A percentile compares a stretch with the other conserved stretches of the same genome.
These are phyloP conservation scores for Coccomyxa subellipsoidea DNA, from an alignment of 163 green algal species.

Conservation along the genomic window DNA sequence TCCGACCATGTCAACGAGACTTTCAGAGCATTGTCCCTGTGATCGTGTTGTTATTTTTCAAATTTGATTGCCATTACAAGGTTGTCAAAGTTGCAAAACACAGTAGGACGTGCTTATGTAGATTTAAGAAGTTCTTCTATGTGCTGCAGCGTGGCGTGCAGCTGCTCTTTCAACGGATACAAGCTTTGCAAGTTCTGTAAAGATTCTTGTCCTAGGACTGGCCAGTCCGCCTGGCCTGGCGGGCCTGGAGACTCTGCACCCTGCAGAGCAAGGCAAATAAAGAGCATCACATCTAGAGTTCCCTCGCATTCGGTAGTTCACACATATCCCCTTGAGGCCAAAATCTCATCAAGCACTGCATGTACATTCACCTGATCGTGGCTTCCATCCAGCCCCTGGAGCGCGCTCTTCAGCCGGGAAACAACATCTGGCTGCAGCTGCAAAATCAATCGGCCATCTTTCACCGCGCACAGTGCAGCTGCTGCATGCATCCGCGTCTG, in stretches of 20 bases:
- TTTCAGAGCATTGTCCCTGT: too few species aligned
- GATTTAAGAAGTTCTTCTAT: background rate
- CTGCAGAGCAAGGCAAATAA: background rate
- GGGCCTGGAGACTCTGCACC: background rate
- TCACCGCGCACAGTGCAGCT: background rate
- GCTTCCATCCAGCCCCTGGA: background rate
- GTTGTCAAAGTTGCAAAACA: too few species aligned
- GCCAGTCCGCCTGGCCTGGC: background rate
- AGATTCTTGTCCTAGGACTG: background rate
- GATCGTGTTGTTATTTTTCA: too few species aligned
- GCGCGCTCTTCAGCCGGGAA: background rate
- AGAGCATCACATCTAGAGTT: background rate
- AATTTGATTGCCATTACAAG: too few species aligned
- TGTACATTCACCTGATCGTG: background rate
- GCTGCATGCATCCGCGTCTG: constrained; percentile 2
- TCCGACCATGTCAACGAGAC: too few species aligned
- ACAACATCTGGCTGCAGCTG: background rate
- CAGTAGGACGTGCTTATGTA: too few species aligned
- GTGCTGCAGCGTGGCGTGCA: background rate
- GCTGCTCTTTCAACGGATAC: background rate
- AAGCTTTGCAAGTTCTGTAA: background rate
- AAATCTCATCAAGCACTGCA: background rate
- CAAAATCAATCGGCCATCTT: background rate
- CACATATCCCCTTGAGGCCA: background rate
- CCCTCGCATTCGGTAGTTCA: background rate